These are phyloP conservation scores for Colletotrichum sp. DNA, from an alignment of 2,329 filamentous ascomycete genomes.

Conservation along the genomic window DNA sequence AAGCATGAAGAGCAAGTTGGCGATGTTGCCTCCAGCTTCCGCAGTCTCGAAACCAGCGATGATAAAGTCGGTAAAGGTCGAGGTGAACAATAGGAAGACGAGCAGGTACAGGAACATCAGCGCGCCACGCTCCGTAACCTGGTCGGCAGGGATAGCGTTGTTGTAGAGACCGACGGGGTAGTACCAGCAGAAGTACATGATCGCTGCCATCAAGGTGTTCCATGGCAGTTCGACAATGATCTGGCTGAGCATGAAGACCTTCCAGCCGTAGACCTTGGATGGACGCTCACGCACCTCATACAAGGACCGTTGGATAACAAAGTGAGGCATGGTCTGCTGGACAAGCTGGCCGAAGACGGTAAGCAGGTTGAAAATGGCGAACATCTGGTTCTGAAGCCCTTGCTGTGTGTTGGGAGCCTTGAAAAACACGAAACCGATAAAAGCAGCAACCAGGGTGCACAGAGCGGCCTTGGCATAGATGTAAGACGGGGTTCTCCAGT, in stretches of 20 bases:
- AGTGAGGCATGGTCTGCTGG: slow-evolving; percentile 85
- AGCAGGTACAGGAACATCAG: slow-evolving; percentile 81
- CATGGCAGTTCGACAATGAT: slow-evolving; percentile 86
- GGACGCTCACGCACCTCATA: slow-evolving; percentile 88
- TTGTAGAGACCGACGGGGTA: slow-evolving; percentile 80
- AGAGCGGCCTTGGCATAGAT: slow-evolving; percentile 83
- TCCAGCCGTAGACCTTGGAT: slow-evolving; percentile 84
- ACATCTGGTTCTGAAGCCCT: slow-evolving; percentile 86
- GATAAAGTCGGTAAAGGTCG: slow-evolving; percentile 79
- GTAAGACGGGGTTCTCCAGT: slow-evolving; percentile 89
- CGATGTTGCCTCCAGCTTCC: slow-evolving; percentile 77
- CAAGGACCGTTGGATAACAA: slow-evolving; percentile 78
- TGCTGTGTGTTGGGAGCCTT: slow-evolving; percentile 73
- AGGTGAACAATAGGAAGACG: slow-evolving; percentile 79
- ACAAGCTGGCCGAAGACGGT: slow-evolving; percentile 82
- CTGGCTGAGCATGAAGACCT: slow-evolving; percentile 82
- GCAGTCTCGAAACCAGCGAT: slow-evolving; percentile 78
- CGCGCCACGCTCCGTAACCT: slow-evolving; percentile 70
- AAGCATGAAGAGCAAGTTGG: slow-evolving; percentile 75
- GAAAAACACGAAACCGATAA: slow-evolving; percentile 84
- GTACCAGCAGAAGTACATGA: slow-evolving; percentile 85
- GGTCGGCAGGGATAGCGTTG: slow-evolving; percentile 67
- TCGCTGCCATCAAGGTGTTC: slow-evolving; percentile 76
- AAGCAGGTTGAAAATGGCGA: slow-evolving; percentile 82
- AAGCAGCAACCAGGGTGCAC: slow-evolving; percentile 68